A percentile compares a stretch with the other conserved stretches of the same genome.
Conservation (phyloP, 257 asterid species). For the Lavandula angustifolia region DNA sequence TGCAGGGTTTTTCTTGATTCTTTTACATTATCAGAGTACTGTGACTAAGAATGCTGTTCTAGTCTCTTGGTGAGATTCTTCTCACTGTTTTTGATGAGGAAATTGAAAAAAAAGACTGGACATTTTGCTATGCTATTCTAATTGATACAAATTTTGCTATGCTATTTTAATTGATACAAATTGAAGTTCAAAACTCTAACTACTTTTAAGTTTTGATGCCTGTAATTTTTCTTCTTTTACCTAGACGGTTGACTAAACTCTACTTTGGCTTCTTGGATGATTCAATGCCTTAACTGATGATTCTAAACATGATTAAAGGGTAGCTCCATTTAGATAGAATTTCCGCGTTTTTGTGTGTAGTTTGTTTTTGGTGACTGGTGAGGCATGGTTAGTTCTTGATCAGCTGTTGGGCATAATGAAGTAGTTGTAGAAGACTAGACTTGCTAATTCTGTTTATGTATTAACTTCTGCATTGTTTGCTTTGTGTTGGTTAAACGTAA, state of each 20-base stretch:
- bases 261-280: neutral
- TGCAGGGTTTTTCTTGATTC: conserved; percentile 22
- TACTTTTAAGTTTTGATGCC: neutral
- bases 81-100: conserved; percentile 9
- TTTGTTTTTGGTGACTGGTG: neutral
- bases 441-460: neutral
- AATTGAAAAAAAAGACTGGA: neutral
- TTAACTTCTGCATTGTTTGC: too few relatives aligned
- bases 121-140: neutral
- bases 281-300: neutral
- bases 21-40: neutral
- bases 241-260: neutral
- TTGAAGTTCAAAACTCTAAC: neutral
- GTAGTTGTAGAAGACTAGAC: conserved; percentile 8
- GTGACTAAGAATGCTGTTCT: neutral
- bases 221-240: conserved; percentile 7
- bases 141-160: neutral
- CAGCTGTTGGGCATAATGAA: conserved; percentile 17
- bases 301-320: neutral
- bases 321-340: neutral
- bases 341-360: neutral
- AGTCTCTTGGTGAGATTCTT: neutral
- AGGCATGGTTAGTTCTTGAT: neutral
- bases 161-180: neutral
- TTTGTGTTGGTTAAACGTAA: conserved; percentile 26